Evolutionary conservation across 2,329 filamentous ascomycete species (phyloP), one percentile per base, ranked within the genome.

Genomic region (Penicillium sp.): DNA sequence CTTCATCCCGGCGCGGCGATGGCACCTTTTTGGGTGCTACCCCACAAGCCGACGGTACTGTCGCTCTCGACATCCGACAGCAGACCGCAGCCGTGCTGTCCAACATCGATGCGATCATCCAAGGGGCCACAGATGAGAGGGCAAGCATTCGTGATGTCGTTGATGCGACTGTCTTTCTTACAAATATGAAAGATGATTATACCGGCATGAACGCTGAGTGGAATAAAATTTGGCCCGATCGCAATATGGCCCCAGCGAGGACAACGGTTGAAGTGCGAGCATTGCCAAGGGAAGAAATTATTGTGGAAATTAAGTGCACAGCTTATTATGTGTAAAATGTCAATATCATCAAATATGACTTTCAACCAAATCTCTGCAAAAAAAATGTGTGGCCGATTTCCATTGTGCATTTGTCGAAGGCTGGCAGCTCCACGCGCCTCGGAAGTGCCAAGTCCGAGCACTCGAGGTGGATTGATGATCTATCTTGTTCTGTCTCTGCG

Each of bases 301-400:
- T 61, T 30, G 61, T 61, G 21, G 61, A 63, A 47, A 63, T 63
- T 26, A 63, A 63, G 46, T 63, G 58, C 45, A 60, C 55, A 2
- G 53, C 40, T 9, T 41, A 58, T 41, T 54, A 46, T 30, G 33
- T 34, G 61, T 96, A 91, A 34, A n/a, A n/a, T n/a, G n/a, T n/a
- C n/a, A n/a, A n/a, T n/a, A n/a, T n/a, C n/a, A n/a, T n/a, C n/a
- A n/a, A n/a, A n/a, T n/a, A n/a, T n/a, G n/a, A n/a, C n/a, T n/a
- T n/a, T n/a, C n/a, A n/a, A n/a, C n/a, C n/a, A n/a, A n/a, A n/a
- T n/a, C n/a, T n/a, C n/a, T n/a, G n/a, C n/a, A n/a, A n/a, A n/a
- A n/a, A n/a, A n/a, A n/a, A n/a, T n/a, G n/a, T n/a, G n/a, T n/a
- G n/a, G n/a, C n/a, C n/a, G n/a, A n/a, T n/a, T n/a, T n/a, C n/a